Conservation (phyloP, 371 early-diverging fungal genomes). For the Chytridiales sp. region DNA sequence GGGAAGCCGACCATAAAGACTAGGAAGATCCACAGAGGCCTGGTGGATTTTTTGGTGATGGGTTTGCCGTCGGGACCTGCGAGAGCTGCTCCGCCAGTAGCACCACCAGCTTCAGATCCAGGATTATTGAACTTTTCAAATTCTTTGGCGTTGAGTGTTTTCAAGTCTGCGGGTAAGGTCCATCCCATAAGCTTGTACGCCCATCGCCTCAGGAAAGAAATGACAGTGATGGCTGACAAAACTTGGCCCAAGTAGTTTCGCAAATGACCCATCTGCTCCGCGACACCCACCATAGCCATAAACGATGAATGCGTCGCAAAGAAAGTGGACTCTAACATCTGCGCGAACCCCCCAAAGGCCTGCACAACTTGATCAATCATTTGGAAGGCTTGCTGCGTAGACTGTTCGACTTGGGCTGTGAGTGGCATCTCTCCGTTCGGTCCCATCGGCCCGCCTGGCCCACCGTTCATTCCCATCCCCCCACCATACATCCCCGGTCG, state of each 20-base stretch:
- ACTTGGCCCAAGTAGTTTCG: slow-evolving; percentile 77
- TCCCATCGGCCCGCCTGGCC: slow-evolving; percentile 46
- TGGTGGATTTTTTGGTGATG: slow-evolving; percentile 14
- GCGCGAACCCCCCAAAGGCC: slow-evolving; percentile 94
- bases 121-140: slow-evolving; percentile 33
- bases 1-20: slow-evolving; percentile 84
- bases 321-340: slow-evolving; percentile 95
- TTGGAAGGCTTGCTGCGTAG: slow-evolving; percentile 86
- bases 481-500: slow-evolving; percentile 34
- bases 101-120: not conserved
- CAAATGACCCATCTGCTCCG: slow-evolving; percentile 91
- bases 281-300: slow-evolving; percentile 96
- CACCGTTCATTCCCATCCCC: slow-evolving; percentile 31
- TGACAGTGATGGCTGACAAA: slow-evolving; percentile 69
- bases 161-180: slow-evolving; percentile 60
- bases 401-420: slow-evolving; percentile 80
- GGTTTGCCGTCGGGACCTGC: not conserved
- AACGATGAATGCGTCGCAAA: slow-evolving; percentile 95
- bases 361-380: slow-evolving; percentile 87
- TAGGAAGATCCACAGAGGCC: slow-evolving; percentile 78
- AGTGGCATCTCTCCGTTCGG: slow-evolving; percentile 54
- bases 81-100: not conserved
- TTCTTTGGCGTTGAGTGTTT: slow-evolving; percentile 31
- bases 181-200: slow-evolving; percentile 64
- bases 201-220: slow-evolving; percentile 49